A percentile compares a stretch with the other conserved stretches of the same genome.
These are phyloP conservation scores for Litchi chinensis DNA, from an alignment of 345 rosid genomes.

Conservation along the genomic window DNA sequence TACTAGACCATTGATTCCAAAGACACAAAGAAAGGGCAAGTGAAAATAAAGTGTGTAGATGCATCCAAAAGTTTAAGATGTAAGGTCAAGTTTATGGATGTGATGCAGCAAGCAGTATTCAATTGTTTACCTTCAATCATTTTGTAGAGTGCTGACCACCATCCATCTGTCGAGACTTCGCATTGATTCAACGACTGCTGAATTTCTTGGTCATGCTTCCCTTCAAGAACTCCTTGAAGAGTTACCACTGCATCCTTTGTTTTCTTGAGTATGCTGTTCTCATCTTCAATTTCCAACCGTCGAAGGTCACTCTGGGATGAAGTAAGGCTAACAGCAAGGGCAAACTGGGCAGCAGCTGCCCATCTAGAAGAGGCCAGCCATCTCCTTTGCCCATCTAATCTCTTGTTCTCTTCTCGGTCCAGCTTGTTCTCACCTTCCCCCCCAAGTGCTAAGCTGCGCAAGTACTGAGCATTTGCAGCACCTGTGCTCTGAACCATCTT, in stretches of 20 bases:
- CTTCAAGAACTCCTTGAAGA: constrained; percentile 72
- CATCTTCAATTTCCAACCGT: constrained; percentile 52
- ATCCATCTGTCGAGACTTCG: constrained; percentile 64
- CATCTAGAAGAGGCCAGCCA: constrained; percentile 82
- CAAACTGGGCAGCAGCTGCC: constrained; percentile 82
- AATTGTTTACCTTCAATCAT: constrained; percentile 73
- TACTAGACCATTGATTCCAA: neutral
- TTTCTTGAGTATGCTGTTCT: constrained; percentile 59
- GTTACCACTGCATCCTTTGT: constrained; percentile 79
- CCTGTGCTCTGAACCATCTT: constrained; percentile 99
- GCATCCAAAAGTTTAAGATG: neutral
- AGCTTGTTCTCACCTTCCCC: constrained; percentile 47
- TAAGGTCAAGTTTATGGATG: neutral
- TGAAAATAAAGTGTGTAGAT: neutral
- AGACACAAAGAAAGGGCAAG: neutral
- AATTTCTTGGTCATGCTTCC: constrained; percentile 72
- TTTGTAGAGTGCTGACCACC: constrained; percentile 92
- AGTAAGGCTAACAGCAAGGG: constrained; percentile 71
- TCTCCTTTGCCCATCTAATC: constrained; percentile 68
- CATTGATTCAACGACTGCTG: constrained; percentile 48
- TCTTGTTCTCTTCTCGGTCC: constrained; percentile 41
- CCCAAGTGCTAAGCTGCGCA: constrained; percentile 69
- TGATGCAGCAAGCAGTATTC: neutral
- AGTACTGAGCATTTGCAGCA: constrained; percentile 89
- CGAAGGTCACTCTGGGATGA: constrained; percentile 73